Base-by-base conservation (phyloP, 257 asterid species). In the Lycium barbarum region DNA sequence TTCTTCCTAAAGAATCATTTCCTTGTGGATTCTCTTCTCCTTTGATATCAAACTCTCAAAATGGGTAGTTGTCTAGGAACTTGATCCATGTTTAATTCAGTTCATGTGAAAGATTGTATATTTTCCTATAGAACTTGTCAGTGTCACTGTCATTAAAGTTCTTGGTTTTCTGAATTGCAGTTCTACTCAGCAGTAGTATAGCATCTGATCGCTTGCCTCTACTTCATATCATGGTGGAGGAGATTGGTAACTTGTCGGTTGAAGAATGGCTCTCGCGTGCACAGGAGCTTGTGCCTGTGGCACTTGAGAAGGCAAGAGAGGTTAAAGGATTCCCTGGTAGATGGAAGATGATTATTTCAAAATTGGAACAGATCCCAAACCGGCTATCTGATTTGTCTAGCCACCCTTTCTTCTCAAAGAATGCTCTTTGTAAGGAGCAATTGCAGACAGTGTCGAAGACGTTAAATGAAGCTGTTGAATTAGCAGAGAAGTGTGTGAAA, bases 361-460 rank as follows among this genome's bases (percentile, higher is more conserved):
- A 92, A 82, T 85, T 96, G 81, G 97, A 93, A 70, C 90, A 91
- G 86, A 87, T 95, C 82, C 98, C 98, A 0, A 65, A 90, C 5
- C 84, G 92, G n/a, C 66, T 96, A 12, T 96, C 98, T 1, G 93
- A 96, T 82, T 89, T 96, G 51, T 95, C 98, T 0, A 95, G 97
- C 90, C 99, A 96, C 83, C 99, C 99, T 26, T 96, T 93, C 86
- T 96, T 96, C 91, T 93, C 93, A 1, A 96, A 88, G 87, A 96
- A 95, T 67, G 87, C 94, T 17, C 98, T 96, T 43, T 96, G 98
- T 51, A 91, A 91, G 85, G 99, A 96, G 88, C 99, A 96, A 61
- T 81, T 96, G 84, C 98, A 91, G 89, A 91, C 96, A 2, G 93
- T 95, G 14, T 91, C 87, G 7, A 91, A 87, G 88, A 91, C 98